Evolutionary conservation across 176 grass and related monocot species (phyloP), one percentile per base, ranked within the genome.

Genomic region (Tuctoria greenei): DNA sequence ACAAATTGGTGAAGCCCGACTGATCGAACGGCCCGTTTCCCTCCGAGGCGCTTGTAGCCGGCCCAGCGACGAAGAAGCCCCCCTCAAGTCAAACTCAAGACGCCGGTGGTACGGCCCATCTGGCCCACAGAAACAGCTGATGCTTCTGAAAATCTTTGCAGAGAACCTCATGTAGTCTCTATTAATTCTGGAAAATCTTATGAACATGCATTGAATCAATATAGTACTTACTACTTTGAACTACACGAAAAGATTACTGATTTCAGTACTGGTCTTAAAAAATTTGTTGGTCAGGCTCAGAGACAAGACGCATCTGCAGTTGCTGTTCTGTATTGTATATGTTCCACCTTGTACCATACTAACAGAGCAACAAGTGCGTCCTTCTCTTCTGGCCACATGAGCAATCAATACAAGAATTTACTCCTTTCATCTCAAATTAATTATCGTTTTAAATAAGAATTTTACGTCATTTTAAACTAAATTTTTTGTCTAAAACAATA

Each of bases 301-400:
- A 61, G 42, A 21, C 37, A 64, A 78, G 67, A 26, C 38, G 67
- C 74, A 80, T 63, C 34, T 67, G 41, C 54, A 57, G 21, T 6
- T n/a, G 50, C 42, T 64, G 67, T 59, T 64, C 37, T 50, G 81
- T 67, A 57, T 56, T 40, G 61, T 55, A 65, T 31, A 31, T 31
- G 31, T 73, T 59, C 50, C n/a, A 24, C 36, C 41, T 39, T n/a
- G 66, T 77, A 77, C 77, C 71, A 40, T 38, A 72, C n/a, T n/a
- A n/a, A n/a, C 57, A 80, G 56, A 57, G 77, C 26, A 52, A 43
- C 76, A 35, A 41, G 66, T 45, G 71, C 23, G 12, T 55, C 8
- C 51, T 54, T 25, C n/a, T 23, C 61, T 21, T 65, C 20, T 64
- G 34, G 4, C 16, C 57, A 24, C 28, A 59, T 31, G 54, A 76